Percentiles rank a stretch among this genome's conserved stretches.
Evolutionary conservation across 805 yeast species (phyloP).

Genomic region (Myxozyma monticola): DNA sequence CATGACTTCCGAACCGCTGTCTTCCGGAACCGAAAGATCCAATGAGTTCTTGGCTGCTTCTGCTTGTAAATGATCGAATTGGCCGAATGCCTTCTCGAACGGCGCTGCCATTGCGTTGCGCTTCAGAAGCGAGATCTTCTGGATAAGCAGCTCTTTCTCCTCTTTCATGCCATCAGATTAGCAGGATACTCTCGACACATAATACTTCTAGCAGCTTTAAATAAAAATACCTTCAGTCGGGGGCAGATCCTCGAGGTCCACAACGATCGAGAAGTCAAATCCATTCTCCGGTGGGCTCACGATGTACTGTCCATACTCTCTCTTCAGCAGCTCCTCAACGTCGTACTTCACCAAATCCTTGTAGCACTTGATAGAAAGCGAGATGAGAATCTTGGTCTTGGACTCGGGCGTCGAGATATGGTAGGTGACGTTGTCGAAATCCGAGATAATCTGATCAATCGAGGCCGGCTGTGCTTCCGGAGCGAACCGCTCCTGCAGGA

Average conservation of each 20-base stretch:
- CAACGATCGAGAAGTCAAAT: slow-evolving; percentile 72
- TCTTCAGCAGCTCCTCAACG: slow-evolving; percentile 42
- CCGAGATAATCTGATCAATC: slow-evolving; percentile 85
- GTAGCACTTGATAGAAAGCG: slow-evolving; percentile 77
- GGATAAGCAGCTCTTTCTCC: slow-evolving; percentile 56
- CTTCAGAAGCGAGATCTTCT: slow-evolving; percentile 71
- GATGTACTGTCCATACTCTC: slow-evolving; percentile 54
- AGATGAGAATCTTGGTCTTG: slow-evolving; percentile 62
- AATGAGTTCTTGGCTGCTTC: slow-evolving; percentile 41
- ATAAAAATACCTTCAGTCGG: slow-evolving; percentile 34
- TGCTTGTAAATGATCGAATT: slow-evolving; percentile 67
- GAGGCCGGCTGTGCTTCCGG: slow-evolving; percentile 43
- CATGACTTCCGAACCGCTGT: slow-evolving; percentile 55
- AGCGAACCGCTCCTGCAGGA: slow-evolving; percentile 69
- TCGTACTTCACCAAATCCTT: slow-evolving; percentile 69
- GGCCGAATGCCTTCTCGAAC: slow-evolving; percentile 77
- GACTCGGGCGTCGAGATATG: slow-evolving; percentile 87
- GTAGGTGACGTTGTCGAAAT: slow-evolving; percentile 93
- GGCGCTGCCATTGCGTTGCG: slow-evolving; percentile 91
- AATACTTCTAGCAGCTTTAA: no score
- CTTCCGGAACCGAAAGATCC: slow-evolving; percentile 45
- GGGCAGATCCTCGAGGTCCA: slow-evolving; percentile 55
- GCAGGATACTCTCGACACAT: no score
- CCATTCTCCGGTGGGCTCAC: slow-evolving; percentile 63
- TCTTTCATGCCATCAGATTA: slow-evolving; percentile 35